These are phyloP conservation scores for Aspergillus pseudoterreus DNA, from an alignment of 2,329 filamentous ascomycete species.

Conservation along the genomic window DNA sequence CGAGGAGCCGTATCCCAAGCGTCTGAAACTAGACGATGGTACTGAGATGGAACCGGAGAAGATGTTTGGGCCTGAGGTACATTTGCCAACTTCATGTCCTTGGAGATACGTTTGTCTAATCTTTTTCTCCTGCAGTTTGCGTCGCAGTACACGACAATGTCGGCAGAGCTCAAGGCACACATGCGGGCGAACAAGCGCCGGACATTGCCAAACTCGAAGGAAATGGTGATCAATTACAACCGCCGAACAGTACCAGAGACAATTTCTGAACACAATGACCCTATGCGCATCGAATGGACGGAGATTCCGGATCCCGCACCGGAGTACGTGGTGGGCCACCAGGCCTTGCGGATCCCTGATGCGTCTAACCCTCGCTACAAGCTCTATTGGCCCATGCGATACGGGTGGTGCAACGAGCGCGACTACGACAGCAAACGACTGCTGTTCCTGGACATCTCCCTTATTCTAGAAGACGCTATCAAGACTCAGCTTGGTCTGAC, in stretches of 20 bases:
- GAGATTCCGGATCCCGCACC: conserved; percentile 68
- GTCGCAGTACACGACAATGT: conserved; percentile 72
- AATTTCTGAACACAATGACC: conserved; percentile 93
- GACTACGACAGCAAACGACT: conserved; percentile 79
- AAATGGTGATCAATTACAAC: conserved; percentile 93
- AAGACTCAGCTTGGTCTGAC: conserved; percentile 76
- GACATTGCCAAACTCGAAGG: conserved; percentile 94
- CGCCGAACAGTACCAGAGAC: conserved; percentile 75
- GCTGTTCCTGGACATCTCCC: conserved; percentile 81
- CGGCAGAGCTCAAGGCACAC: conserved; percentile 77
- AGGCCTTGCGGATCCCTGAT: conserved; percentile 83
- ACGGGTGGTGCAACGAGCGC: conserved; percentile 84
- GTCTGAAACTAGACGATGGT: conserved; percentile 56
- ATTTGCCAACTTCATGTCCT: conserved; percentile 17
- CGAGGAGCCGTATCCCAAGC: conserved; percentile 70
- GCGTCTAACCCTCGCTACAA: conserved; percentile 85
- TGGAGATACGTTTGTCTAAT: background rate
- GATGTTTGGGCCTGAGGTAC: conserved; percentile 80
- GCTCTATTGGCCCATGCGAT: conserved; percentile 84
- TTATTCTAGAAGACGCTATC: conserved; percentile 81
- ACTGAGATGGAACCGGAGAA: conserved; percentile 60
- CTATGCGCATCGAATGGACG: conserved; percentile 92
- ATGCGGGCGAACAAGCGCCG: conserved; percentile 94
- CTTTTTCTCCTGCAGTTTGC: conserved; percentile 45
- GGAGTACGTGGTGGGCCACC: conserved; percentile 74